A percentile compares a stretch with the other conserved stretches of the same genome.
Evolutionary conservation across 108 stramenopile genomes (phyloP).

Genomic region (Tribonema minus): DNA sequence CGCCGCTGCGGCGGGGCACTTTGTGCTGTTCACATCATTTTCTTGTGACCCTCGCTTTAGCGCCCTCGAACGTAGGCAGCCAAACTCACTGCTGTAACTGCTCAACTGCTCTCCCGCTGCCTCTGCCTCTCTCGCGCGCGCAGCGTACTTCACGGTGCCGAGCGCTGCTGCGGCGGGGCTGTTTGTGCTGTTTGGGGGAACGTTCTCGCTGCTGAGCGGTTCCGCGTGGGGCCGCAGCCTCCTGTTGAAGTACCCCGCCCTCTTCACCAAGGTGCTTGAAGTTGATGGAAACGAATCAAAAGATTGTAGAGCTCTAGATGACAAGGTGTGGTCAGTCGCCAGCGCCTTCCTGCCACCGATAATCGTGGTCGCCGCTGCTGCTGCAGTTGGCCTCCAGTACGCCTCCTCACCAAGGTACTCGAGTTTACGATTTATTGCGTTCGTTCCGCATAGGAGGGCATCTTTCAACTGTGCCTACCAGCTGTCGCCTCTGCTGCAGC

Average conservation of each 20-base stretch:
- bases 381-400: too few relatives aligned
- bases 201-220: background rate
- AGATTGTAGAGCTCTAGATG: too few relatives aligned
- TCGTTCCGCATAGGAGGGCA: too few relatives aligned
- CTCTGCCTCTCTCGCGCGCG: background rate
- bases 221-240: slow-evolving; percentile 13
- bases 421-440: too few relatives aligned
- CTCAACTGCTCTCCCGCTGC: background rate
- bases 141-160: background rate
- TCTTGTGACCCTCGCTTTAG: background rate
- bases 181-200: background rate
- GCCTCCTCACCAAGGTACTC: too few relatives aligned
- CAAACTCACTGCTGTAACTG: background rate
- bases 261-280: slow-evolving; percentile 16
- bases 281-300: too few relatives aligned
- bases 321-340: too few relatives aligned
- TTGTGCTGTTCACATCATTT: background rate
- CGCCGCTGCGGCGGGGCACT: background rate
- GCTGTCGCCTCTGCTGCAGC: too few relatives aligned
- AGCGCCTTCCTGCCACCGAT: too few relatives aligned
- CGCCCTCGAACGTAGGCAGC: background rate
- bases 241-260: slow-evolving; percentile 3
- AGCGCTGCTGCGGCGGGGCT: background rate
- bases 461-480: too few relatives aligned
- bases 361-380: too few relatives aligned